phyloP scores from a whole-genome alignment of 2,329 filamentous ascomycete genomes.

The Fusarium paranaense region DNA sequence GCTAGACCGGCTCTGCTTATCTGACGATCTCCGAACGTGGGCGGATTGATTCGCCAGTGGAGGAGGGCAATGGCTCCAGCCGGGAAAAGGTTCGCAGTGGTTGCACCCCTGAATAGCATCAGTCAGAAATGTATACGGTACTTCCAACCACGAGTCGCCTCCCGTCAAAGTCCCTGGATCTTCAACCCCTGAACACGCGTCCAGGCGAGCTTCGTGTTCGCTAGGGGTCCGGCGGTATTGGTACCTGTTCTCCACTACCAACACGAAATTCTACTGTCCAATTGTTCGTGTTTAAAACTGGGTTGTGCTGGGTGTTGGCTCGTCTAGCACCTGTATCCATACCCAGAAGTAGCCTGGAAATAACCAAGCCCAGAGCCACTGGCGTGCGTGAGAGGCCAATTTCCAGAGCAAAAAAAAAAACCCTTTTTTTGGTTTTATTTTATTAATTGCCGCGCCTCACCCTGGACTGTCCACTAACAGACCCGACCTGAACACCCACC shows the following conservation, averaged over 20 bases:
- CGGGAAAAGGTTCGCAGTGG: conserved; percentile 10
- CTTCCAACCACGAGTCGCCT: conserved; percentile 18
- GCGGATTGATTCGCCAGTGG: conserved; percentile 47
- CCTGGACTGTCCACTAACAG: conserved; percentile 16
- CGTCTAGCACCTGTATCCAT: background rate
- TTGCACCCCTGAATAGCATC: conserved; percentile 39
- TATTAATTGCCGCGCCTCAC: conserved; percentile 50
- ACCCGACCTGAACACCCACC: conserved; percentile 1
- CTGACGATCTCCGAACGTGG: conserved; percentile 49
- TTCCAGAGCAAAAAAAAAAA: conserved; percentile 38
- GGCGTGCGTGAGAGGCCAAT: conserved; percentile 40
- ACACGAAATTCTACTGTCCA: conserved; percentile 19
- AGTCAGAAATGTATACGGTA: conserved; percentile 30
- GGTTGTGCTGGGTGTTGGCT: conserved; percentile 14
- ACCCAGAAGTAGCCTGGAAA: conserved; percentile 3
- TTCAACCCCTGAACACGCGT: conserved; percentile 42
- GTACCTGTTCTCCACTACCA: conserved; percentile 19
- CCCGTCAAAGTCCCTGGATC: background rate
- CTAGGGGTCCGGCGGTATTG: conserved; percentile 20
- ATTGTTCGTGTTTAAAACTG: conserved; percentile 30
- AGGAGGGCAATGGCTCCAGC: background rate
- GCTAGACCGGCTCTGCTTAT: conserved; percentile 28
- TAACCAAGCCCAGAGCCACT: conserved; percentile 12
- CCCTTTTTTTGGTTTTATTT: conserved; percentile 41
- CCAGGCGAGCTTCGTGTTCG: conserved; percentile 27